These are phyloP conservation scores for Plenodomus biglobosus DNA, from an alignment of 2,329 filamentous ascomycete genomes.

Conservation along the genomic window DNA sequence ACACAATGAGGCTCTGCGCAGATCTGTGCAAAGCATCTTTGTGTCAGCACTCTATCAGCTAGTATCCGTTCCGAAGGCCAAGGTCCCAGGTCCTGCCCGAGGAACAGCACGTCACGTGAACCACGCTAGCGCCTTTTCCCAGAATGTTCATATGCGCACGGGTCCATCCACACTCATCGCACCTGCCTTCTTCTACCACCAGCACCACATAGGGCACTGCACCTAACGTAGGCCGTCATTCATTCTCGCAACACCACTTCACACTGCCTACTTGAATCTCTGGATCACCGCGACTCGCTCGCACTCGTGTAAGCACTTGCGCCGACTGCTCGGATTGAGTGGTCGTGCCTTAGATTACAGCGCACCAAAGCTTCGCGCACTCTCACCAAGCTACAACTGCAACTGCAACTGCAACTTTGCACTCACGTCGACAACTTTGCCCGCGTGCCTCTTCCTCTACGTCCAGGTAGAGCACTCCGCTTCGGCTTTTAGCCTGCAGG, in stretches of 20 bases:
- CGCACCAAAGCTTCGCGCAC: constrained; percentile 19
- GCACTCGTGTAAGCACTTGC: constrained; percentile 22
- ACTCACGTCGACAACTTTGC: constrained; percentile 23
- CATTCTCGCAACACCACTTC: constrained; percentile 16
- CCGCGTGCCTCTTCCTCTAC: constrained; percentile 23
- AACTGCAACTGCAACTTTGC: constrained; percentile 11
- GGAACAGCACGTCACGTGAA: constrained; percentile 15
- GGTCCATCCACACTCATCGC: background rate
- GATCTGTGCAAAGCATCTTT: background rate
- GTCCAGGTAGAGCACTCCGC: constrained; percentile 32
- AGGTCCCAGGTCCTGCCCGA: no score
- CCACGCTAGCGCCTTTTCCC: constrained; percentile 5
- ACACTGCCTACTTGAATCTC: constrained; percentile 22
- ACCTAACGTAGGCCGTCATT: constrained; percentile 24
- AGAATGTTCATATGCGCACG: background rate
- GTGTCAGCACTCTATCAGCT: no score
- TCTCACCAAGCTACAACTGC: constrained; percentile 19
- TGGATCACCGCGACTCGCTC: constrained; percentile 22
- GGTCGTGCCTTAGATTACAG: constrained; percentile 31
- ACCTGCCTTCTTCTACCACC: constrained; percentile 5
- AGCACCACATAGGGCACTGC: constrained; percentile 20
- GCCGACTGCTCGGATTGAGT: constrained; percentile 21
- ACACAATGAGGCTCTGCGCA: background rate
- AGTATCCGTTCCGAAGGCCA: background rate
- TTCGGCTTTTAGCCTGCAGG: constrained; percentile 25